Conservation (phyloP, 116 monocot species). For the Phalaenopsis hybrid region DNA sequence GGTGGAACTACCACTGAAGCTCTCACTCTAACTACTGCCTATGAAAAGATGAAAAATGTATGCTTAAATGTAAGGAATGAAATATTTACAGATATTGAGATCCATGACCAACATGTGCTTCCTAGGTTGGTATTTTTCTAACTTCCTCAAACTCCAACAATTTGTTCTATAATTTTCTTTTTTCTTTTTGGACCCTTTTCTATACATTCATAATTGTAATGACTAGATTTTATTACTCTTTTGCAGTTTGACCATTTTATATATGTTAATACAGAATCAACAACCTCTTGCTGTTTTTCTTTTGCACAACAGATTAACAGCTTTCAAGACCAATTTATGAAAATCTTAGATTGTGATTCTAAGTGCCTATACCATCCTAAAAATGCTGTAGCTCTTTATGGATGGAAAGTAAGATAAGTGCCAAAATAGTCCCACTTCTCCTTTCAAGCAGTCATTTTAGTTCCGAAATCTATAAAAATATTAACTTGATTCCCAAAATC, state of each 20-base stretch:
- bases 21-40: constrained; percentile 57
- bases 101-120: constrained; percentile 77
- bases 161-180: neutral
- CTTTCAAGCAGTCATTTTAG: too few relatives aligned
- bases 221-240: too few relatives aligned
- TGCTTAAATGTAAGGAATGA: constrained; percentile 84
- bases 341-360: neutral
- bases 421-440: too few relatives aligned
- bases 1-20: constrained; percentile 51
- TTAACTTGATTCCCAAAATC: too few relatives aligned
- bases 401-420: neutral
- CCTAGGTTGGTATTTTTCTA: constrained; percentile 56
- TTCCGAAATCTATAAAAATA: too few relatives aligned
- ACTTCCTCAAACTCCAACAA: neutral
- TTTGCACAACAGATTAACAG: neutral
- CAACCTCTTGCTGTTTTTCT: neutral
- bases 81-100: constrained; percentile 91
- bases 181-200: neutral
- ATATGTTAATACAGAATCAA: neutral
- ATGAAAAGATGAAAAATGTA: constrained; percentile 74
- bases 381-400: neutral
- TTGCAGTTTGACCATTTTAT: neutral
- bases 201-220: neutral
- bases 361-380: neutral
- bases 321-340: neutral